Base-by-base conservation (phyloP, 169 alveolate species). In the Theileria annulata region DNA sequence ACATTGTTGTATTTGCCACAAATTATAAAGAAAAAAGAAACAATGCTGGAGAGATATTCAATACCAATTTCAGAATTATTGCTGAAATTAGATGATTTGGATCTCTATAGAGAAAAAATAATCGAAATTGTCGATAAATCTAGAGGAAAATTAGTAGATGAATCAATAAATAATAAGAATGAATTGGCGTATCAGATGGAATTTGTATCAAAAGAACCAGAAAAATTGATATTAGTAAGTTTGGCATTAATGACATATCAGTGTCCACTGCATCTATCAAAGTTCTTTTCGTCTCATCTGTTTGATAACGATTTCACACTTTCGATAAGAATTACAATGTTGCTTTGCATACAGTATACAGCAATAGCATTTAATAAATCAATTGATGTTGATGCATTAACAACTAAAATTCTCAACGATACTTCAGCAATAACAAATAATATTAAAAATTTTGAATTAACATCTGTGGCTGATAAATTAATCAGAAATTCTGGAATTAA, bases 1-100 rank as follows among this genome's bases (percentile, higher is more conserved):
- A 74, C 88, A 12, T 27, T 82, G 37, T 0, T 82, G 6, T 82
- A 74, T 28, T 35, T 82, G 37, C 88, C 88, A 12, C n/a, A 9
- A 9, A 47, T 82, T 12, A 28, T 82, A 13, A 47, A 19, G 5
- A 51, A 62, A 19, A 69, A 75, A 49, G 88, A 82, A 47, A 66
- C 75, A 10, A 75, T 82, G 23, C 35, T 82, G 75, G 69, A 63
- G 19, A 74, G 48, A 49, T 76, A 31, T 25, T 78, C 86, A 17
- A 80, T 75, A 21, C 80, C 88, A 75, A 21, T 82, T 21, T 27
- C 62, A 10, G 69, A 66, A 51, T 10, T 63, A 17, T 70, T 82
- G 5, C 21, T 75, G 27, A 82, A 75, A 19, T n/a, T 82, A 10
- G 76, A 75, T 31, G 71, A 82, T 48, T 30, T 82, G 27, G 59